A percentile compares a stretch with the other conserved stretches of the same genome.
phyloP scores from a whole-genome alignment of 2,329 filamentous ascomycete genomes.

The Dactylellina sp. region DNA sequence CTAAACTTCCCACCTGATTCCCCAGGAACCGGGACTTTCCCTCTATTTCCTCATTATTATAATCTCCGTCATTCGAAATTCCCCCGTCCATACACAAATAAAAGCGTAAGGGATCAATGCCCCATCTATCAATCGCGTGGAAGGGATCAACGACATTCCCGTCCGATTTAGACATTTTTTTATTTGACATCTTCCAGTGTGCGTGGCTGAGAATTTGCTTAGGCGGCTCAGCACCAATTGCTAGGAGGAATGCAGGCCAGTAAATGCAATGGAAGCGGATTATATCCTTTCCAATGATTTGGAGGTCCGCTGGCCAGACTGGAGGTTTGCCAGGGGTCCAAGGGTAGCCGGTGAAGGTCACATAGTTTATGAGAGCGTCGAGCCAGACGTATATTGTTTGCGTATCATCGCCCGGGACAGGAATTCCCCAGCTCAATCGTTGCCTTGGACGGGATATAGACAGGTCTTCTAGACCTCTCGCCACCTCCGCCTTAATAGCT shows the following conservation, averaged over 20 bases:
- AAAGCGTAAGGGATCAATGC: slow-evolving; percentile 86
- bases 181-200: slow-evolving; percentile 91
- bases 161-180: slow-evolving; percentile 96
- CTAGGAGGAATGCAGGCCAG: slow-evolving; percentile 96
- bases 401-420: slow-evolving; percentile 81
- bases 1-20: slow-evolving; percentile 81
- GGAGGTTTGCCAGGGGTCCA: slow-evolving; percentile 71
- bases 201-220: slow-evolving; percentile 86
- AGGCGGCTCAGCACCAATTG: slow-evolving; percentile 81
- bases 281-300: slow-evolving; percentile 97
- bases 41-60: slow-evolving; percentile 75
- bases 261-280: slow-evolving; percentile 96
- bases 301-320: slow-evolving; percentile 90
- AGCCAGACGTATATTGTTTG: slow-evolving; percentile 99
- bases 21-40: slow-evolving; percentile 82
- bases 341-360: slow-evolving; percentile 88
- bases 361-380: slow-evolving; percentile 93
- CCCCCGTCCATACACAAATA: slow-evolving; percentile 86
- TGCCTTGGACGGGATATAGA: slow-evolving; percentile 85
- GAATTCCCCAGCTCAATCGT: slow-evolving; percentile 87
- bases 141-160: slow-evolving; percentile 97
- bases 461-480: slow-evolving; percentile 82
- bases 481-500: slow-evolving; percentile 82
- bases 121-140: slow-evolving; percentile 88
- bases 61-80: slow-evolving; percentile 81